Percentiles rank a stretch among this genome's conserved stretches.
Conservation (phyloP, 2,329 filamentous ascomycete species). For the Diaporthe citrichinensis region DNA sequence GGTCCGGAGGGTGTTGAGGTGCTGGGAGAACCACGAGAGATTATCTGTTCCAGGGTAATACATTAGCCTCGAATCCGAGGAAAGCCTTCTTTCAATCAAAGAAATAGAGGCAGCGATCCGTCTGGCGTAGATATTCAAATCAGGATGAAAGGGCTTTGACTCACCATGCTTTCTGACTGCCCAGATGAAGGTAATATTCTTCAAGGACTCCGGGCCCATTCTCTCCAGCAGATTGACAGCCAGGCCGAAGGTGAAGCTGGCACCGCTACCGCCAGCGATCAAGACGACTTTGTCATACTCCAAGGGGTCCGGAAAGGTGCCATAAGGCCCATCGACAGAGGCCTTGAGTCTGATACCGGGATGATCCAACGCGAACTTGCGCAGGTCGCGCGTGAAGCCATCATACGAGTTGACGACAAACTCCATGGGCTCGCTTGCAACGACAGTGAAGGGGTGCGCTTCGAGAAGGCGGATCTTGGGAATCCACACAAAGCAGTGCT, state of each 20-base stretch:
- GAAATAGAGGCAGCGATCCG: not conserved
- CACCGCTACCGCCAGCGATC: conserved; percentile 73
- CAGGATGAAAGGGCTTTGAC: conserved; percentile 40
- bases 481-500: conserved; percentile 76
- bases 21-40: conserved; percentile 55
- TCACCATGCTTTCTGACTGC: conserved; percentile 61
- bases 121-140: not conserved
- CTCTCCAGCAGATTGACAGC: conserved; percentile 61
- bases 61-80: not conserved
- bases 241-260: conserved; percentile 69
- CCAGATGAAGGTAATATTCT: conserved; percentile 64
- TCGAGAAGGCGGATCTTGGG: conserved; percentile 69
- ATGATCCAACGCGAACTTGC: conserved; percentile 63
- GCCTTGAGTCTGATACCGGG: conserved; percentile 64
- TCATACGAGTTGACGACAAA: conserved; percentile 71
- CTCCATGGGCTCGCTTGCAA: conserved; percentile 65
- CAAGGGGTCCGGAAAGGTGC: conserved; percentile 65
- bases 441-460: conserved; percentile 76
- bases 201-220: conserved; percentile 53
- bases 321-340: conserved; percentile 73
- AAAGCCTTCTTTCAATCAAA: not conserved
- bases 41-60: conserved; percentile 46
- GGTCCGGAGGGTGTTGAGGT: conserved; percentile 55
- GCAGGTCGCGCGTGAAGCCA: conserved; percentile 71
- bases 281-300: conserved; percentile 70